Conservation (phyloP, 441 rosid genomes). For the Euphorbia celastroides region DNA sequence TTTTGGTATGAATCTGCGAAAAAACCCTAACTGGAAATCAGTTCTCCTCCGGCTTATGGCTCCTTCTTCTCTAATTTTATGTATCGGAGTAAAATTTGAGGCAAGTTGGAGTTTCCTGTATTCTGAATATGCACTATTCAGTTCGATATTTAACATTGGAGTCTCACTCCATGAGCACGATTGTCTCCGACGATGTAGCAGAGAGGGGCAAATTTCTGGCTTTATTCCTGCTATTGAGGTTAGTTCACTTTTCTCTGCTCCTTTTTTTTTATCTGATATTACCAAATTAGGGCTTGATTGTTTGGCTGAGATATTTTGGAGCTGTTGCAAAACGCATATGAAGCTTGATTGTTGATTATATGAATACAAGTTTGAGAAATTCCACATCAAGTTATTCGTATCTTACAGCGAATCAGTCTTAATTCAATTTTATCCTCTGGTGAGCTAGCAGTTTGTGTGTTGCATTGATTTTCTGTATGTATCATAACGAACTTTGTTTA, state of each 20-base stretch:
- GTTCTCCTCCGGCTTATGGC: not conserved
- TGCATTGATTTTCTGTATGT: not conserved
- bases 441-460: not conserved
- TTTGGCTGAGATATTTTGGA: not conserved
- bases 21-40: not conserved
- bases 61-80: not conserved
- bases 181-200: not conserved
- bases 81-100: not conserved
- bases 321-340: not conserved
- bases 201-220: not conserved
- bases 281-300: not conserved
- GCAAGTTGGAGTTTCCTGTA: not conserved
- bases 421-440: not conserved
- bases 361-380: not conserved
- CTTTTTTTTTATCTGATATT: not conserved
- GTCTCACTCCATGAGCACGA: too few species aligned
- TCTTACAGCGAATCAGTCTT: not conserved
- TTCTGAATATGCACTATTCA: too few species aligned
- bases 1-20: too few species aligned
- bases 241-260: not conserved
- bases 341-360: not conserved
- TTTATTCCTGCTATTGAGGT: not conserved
- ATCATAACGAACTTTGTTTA: not conserved
- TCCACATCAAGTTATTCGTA: not conserved
- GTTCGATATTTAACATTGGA: not conserved